Conservation (phyloP, 2,329 filamentous ascomycete species). For the Coccinonectria pachysandricola region DNA sequence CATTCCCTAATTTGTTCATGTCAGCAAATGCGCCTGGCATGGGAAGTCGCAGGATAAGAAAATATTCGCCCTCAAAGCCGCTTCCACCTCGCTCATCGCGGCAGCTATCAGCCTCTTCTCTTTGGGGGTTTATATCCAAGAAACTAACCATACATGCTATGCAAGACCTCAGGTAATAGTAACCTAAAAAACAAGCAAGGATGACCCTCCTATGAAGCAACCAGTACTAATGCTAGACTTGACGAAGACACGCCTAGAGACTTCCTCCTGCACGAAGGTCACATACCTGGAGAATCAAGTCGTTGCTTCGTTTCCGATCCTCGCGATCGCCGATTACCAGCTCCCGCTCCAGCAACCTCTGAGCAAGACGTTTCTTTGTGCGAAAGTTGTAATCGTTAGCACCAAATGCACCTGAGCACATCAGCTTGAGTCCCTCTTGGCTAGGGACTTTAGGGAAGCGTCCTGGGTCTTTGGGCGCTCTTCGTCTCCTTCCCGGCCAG, state of each 20-base stretch:
- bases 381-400: conserved; percentile 46
- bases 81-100: too few relatives aligned
- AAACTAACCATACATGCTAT: too few relatives aligned
- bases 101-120: too few relatives aligned
- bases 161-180: too few relatives aligned
- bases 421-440: conserved; percentile 63
- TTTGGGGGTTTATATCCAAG: too few relatives aligned
- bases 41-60: too few relatives aligned
- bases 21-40: too few relatives aligned
- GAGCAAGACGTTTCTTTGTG: conserved; percentile 51
- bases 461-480: conserved; percentile 36
- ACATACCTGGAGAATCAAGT: conserved; percentile 56
- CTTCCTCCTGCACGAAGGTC: too few relatives aligned
- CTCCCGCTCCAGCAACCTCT: conserved; percentile 70
- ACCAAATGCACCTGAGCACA: conserved; percentile 76
- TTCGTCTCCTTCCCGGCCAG: conserved; percentile 35
- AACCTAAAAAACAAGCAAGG: too few relatives aligned
- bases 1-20: too few relatives aligned
- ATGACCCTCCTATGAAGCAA: too few relatives aligned
- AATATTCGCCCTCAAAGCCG: too few relatives aligned
- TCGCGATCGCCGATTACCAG: conserved; percentile 57
- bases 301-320: conserved; percentile 49
- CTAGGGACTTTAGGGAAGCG: conserved; percentile 79
- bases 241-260: not conserved
- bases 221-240: conserved; percentile 4